phyloP scores from a whole-genome alignment of 345 rosid genomes.

The Triadica sebifera region DNA sequence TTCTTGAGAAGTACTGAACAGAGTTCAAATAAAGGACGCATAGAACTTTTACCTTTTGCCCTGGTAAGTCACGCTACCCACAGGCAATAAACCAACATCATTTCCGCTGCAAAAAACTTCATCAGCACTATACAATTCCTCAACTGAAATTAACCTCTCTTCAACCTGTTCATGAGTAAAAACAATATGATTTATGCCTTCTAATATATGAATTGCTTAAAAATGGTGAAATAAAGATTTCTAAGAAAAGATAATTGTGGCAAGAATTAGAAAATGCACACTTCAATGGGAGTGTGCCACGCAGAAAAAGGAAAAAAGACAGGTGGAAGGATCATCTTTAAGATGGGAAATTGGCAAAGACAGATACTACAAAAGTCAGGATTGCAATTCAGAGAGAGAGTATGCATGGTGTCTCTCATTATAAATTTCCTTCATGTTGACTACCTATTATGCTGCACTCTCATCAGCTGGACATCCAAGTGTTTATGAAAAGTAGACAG shows the following conservation, averaged over 20 bases:
- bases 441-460: too few relatives aligned
- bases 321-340: too few relatives aligned
- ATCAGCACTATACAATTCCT: conserved; percentile 35
- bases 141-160: conserved; percentile 29
- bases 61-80: conserved; percentile 29
- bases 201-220: not conserved
- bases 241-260: not conserved
- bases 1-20: not conserved
- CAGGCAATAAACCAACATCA: conserved; percentile 26
- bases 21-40: not conserved
- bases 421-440: too few relatives aligned
- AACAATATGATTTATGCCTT: not conserved
- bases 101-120: conserved; percentile 35
- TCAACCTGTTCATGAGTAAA: conserved; percentile 33
- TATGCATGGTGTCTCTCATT: too few relatives aligned
- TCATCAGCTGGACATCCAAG: too few relatives aligned
- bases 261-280: not conserved
- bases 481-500: too few relatives aligned
- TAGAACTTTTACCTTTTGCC: conserved; percentile 26
- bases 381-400: too few relatives aligned
- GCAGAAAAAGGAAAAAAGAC: too few relatives aligned
- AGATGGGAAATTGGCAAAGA: too few relatives aligned
- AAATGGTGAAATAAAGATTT: not conserved
- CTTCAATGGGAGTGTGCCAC: too few relatives aligned
- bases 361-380: too few relatives aligned